phyloP scores from a whole-genome alignment of 2,329 filamentous ascomycete genomes.

The Xylaria sp. region DNA sequence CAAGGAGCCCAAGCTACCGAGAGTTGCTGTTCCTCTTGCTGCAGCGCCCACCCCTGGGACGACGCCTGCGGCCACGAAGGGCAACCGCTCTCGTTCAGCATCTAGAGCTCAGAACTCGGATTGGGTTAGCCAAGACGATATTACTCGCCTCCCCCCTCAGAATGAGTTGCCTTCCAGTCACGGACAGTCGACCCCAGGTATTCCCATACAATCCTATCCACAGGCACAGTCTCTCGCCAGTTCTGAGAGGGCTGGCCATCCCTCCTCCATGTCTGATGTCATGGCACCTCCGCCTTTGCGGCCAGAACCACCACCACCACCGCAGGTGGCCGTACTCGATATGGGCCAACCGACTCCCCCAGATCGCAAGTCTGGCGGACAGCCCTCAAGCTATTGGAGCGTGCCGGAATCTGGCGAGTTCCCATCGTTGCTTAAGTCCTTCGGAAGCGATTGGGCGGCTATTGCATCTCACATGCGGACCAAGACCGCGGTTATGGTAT shows the following conservation, averaged over 20 bases:
- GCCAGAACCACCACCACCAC: constrained; percentile 64
- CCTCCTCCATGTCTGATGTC: constrained; percentile 60
- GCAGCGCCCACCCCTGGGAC: constrained; percentile 53
- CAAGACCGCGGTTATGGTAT: constrained; percentile 87
- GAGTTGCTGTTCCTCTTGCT: constrained; percentile 57
- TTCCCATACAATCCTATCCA: constrained; percentile 49
- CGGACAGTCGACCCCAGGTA: constrained; percentile 58
- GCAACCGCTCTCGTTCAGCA: constrained; percentile 64
- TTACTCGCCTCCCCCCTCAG: constrained; percentile 55
- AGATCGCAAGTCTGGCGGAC: constrained; percentile 65
- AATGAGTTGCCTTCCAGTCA: constrained; percentile 56
- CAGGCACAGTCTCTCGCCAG: constrained; percentile 45
- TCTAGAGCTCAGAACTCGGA: constrained; percentile 63
- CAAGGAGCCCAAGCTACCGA: constrained; percentile 55
- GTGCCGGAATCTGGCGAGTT: constrained; percentile 85
- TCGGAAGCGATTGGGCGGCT: constrained; percentile 80
- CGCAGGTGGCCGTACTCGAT: constrained; percentile 63
- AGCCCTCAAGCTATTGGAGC: constrained; percentile 87
- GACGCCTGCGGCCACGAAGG: constrained; percentile 53
- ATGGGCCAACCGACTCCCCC: constrained; percentile 55
- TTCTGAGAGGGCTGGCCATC: constrained; percentile 44
- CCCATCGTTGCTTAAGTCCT: constrained; percentile 75
- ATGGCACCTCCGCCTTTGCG: constrained; percentile 68
- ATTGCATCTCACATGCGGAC: constrained; percentile 85
- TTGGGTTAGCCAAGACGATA: constrained; percentile 52